Base-by-base conservation (phyloP, 768 basidiomycete genomes). In the Lactarius trivialis region DNA sequence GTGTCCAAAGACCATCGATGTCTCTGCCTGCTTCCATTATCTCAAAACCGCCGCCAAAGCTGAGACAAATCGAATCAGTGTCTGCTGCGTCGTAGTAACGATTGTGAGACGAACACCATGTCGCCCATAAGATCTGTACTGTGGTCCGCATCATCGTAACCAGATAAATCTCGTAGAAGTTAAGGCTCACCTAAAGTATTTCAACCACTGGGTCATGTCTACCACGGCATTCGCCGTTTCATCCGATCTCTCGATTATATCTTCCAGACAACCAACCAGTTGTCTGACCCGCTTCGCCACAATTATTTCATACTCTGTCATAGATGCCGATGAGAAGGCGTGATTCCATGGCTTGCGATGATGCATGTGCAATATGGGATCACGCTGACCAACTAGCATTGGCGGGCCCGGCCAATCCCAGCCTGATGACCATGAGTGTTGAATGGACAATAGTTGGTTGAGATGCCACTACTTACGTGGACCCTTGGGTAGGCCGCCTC, bases 251-350 rank as follows among this genome's bases (percentile, higher is more conserved):
- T 36, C 6, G 21, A 54, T 37, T 9, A 54, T 26, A 50, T 69
- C 60, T 24, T 70, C 68, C 21, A 81, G 66, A 6, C 65, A 60
- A 8, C 78, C 78, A 9, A 79, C 72, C 0, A 83, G 73, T 60
- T 82, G 78, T 1, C 65, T 60, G 5, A 73, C 74, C 17, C 81
- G 67, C 21, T 68, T 67, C 1, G 70, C 70, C 24, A 83, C 68
- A 3, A 78, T 67, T 0, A 68, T 65, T 62, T 81, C 76, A 55
- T 82, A 83, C 15, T 76, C 78, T 66, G 78, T 79, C 49, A 84
- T 64, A 1, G 81, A 76, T 2, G 69, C 60, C 8, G 76, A 75
- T 45, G 71, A 81, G 70, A 83, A 24, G 9, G 43, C 43, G 11
- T 11, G n/a, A 24, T 4, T 45, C 43, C 43, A 45, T 24, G 43